Percentiles rank a stretch among this genome's conserved stretches.
Evolutionary conservation across 2,329 filamentous ascomycete species (phyloP).

Genomic region (Colletotrichum liaoningense): DNA sequence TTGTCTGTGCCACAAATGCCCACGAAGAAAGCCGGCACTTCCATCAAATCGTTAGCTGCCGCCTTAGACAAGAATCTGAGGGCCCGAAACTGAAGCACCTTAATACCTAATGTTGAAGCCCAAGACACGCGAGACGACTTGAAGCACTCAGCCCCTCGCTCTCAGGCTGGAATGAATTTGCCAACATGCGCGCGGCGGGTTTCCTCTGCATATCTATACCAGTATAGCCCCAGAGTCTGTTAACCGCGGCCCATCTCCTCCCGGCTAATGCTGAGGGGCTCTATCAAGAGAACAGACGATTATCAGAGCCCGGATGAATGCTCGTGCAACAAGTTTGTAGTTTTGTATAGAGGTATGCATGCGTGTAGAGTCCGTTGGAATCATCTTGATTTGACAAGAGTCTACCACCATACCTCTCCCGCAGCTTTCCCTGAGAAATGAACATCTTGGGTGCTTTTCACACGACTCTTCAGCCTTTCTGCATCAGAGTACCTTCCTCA

Average conservation of each 20-base stretch:
- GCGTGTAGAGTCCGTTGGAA: not conserved
- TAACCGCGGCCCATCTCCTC: not conserved
- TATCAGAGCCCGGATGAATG: not conserved
- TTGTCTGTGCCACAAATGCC: constrained; percentile 18
- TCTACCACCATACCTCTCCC: not conserved
- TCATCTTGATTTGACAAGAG: not conserved
- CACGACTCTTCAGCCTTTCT: not conserved
- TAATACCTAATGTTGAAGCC: not conserved
- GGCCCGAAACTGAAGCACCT: not conserved
- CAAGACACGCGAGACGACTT: not conserved
- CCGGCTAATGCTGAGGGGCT: constrained; percentile 1
- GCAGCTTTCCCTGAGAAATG: not conserved
- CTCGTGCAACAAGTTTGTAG: constrained; percentile 2
- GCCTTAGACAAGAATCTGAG: constrained; percentile 18
- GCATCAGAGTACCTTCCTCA: not conserved
- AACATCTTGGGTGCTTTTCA: not conserved
- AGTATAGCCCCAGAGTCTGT: not conserved
- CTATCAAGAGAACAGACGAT: constrained; percentile 2
- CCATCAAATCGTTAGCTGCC: constrained; percentile 30
- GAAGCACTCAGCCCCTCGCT: not conserved
- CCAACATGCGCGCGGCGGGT: not conserved
- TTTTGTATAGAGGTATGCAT: not conserved
- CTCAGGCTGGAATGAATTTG: not conserved
- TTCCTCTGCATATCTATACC: not conserved
- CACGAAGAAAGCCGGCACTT: constrained; percentile 9